Conservation (phyloP, 2,329 filamentous ascomycete species). For the Biscogniauxia mediterranea region DNA sequence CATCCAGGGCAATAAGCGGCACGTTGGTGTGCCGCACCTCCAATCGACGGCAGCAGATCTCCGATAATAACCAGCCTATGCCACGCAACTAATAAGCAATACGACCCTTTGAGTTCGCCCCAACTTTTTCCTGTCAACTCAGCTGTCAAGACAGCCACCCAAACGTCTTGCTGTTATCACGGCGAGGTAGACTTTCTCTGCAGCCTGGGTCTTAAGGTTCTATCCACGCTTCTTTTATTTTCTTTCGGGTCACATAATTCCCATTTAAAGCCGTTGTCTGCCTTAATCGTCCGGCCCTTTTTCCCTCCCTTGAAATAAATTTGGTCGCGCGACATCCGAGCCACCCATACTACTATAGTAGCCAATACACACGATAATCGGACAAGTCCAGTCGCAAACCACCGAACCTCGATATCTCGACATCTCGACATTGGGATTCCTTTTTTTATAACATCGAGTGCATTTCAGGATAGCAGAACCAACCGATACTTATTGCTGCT, state of each 20-base stretch:
- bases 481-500: neutral
- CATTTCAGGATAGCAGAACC: neutral
- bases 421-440: neutral
- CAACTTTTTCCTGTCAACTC: neutral
- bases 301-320: neutral
- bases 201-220: neutral
- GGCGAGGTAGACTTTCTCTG: neutral
- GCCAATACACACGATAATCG: neutral
- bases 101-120: neutral
- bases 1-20: neutral
- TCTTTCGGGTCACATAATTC: neutral
- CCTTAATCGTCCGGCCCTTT: neutral
- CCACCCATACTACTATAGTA: neutral
- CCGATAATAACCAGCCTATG: constrained; percentile 20
- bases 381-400: neutral
- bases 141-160: neutral
- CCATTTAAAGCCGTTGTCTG: neutral
- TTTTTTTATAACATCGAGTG: neutral
- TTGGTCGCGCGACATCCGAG: constrained; percentile 1
- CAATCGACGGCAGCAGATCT: constrained; percentile 13
- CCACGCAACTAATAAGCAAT: constrained; percentile 7
- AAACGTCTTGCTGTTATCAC: neutral
- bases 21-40: neutral
- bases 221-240: neutral
- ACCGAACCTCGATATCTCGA: neutral